phyloP scores from a whole-genome alignment of 139 green algal genomes.

The Chlorella sp. region DNA sequence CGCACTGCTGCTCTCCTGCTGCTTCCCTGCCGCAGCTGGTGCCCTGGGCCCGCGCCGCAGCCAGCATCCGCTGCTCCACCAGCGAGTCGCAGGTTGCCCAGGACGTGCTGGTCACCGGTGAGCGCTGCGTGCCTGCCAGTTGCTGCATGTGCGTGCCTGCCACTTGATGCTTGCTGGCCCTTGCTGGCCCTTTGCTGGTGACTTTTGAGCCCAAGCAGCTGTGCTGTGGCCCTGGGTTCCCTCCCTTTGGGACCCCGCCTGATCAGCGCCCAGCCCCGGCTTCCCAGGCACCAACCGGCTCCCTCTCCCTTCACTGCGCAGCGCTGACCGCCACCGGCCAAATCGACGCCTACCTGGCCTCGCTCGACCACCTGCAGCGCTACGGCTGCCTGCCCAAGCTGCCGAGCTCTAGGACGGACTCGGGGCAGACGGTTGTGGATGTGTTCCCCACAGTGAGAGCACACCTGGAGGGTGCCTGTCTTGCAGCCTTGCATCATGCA shows the following conservation, averaged over 20 bases:
- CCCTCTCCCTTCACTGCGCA: not conserved
- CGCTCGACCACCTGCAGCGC: slow-evolving; percentile 1
- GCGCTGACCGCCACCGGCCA: not conserved
- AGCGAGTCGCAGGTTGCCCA: not conserved
- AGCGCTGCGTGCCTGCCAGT: no score
- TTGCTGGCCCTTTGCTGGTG: no score
- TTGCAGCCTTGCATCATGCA: no score
- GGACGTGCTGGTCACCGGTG: slow-evolving; percentile 5
- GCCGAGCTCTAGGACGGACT: not conserved
- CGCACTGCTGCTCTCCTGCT: no score
- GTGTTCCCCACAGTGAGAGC: not conserved
- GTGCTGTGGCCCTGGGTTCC: no score
- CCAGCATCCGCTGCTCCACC: slow-evolving; percentile 9
- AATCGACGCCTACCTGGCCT: slow-evolving; percentile 13
- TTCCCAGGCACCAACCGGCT: no score
- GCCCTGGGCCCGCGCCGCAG: slow-evolving; percentile 6
- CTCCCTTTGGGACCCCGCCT: no score
- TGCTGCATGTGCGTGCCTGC: no score
- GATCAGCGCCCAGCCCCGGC: no score
- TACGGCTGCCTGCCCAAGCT: slow-evolving; percentile 2
- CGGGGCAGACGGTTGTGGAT: slow-evolving; percentile 9
- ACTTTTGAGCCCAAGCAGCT: no score
- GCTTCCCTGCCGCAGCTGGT: slow-evolving; percentile 7
- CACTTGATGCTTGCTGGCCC: no score
- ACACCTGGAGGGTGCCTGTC: no score